Percentiles rank a stretch among this genome's conserved stretches.
phyloP scores from a whole-genome alignment of 1,284 basidiomycete genomes.

The Trichosporon ovoides region DNA sequence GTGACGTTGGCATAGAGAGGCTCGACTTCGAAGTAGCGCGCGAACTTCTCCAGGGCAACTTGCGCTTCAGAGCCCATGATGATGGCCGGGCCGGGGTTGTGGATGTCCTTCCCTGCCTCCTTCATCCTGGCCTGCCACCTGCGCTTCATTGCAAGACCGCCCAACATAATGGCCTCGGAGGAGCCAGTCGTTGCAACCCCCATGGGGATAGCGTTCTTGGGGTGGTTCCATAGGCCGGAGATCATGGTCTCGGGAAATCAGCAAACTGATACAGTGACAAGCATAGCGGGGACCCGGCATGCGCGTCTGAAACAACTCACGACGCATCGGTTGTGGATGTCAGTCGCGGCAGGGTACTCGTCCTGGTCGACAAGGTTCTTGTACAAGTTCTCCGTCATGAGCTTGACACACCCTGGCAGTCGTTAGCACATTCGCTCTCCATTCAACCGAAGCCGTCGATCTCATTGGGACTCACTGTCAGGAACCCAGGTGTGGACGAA shows the following conservation, averaged over 20 bases:
- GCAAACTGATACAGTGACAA: no score
- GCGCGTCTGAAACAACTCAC: constrained; percentile 14
- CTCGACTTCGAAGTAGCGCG: constrained; percentile 58
- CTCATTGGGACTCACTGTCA: constrained; percentile 21
- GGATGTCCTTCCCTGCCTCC: constrained; percentile 74
- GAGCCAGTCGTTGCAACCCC: constrained; percentile 93
- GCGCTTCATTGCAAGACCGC: constrained; percentile 90
- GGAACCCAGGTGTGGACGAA: constrained; percentile 68
- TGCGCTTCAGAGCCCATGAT: constrained; percentile 69
- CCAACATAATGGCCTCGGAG: constrained; percentile 86
- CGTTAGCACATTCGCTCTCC: no score
- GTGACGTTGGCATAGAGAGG: constrained; percentile 15
- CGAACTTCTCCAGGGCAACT: constrained; percentile 77
- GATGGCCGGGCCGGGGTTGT: constrained; percentile 65
- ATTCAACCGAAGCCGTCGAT: no score
- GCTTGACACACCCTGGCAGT: constrained; percentile 55
- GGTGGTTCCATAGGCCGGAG: constrained; percentile 89
- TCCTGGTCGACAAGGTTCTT: constrained; percentile 89
- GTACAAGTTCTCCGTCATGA: constrained; percentile 76
- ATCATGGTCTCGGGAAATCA: constrained; percentile 59
- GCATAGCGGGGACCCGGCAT: neutral
- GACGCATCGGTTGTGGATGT: constrained; percentile 70
- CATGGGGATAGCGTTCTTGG: constrained; percentile 64
- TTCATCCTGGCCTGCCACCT: constrained; percentile 87
- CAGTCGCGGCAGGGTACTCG: constrained; percentile 74